These are phyloP conservation scores for Barnettozyma botsteinii DNA, from an alignment of 805 yeast genomes.

Conservation along the genomic window DNA sequence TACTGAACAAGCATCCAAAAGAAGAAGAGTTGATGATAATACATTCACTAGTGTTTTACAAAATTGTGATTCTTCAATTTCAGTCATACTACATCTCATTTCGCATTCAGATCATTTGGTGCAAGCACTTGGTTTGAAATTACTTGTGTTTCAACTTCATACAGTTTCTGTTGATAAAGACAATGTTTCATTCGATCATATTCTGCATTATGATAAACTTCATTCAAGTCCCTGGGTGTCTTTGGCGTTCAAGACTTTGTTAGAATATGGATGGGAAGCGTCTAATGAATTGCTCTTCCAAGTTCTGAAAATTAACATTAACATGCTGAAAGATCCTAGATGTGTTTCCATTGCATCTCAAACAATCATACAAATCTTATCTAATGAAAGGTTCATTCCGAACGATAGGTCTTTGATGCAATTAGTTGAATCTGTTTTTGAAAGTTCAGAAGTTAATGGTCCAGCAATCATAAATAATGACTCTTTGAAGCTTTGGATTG, in stretches of 20 bases:
- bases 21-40: constrained; percentile 28
- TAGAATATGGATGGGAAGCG: constrained; percentile 19
- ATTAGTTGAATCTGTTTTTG: constrained; percentile 45
- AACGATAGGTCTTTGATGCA: constrained; percentile 38
- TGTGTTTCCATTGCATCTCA: constrained; percentile 24
- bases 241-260: constrained; percentile 10
- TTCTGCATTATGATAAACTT: constrained; percentile 13
- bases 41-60: constrained; percentile 21
- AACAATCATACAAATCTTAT: constrained; percentile 18
- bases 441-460: constrained; percentile 55
- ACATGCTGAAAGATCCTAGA: constrained; percentile 26
- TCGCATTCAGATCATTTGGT: not conserved
- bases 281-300: constrained; percentile 15
- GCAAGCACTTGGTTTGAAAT: constrained; percentile 23
- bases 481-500: constrained; percentile 50
- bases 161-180: constrained; percentile 5
- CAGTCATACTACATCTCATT: constrained; percentile 18
- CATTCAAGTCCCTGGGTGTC: constrained; percentile 18
- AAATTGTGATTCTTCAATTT: constrained; percentile 24
- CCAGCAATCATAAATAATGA: constrained; percentile 44
- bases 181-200: constrained; percentile 4
- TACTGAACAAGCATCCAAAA: constrained; percentile 13
- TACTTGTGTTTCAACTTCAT: constrained; percentile 25
- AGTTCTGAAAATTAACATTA: constrained; percentile 28
- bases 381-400: constrained; percentile 5